Percentiles rank a stretch among this genome's conserved stretches.
phyloP scores from a whole-genome alignment of 345 rosid species.

The Noccaea caerulescens region DNA sequence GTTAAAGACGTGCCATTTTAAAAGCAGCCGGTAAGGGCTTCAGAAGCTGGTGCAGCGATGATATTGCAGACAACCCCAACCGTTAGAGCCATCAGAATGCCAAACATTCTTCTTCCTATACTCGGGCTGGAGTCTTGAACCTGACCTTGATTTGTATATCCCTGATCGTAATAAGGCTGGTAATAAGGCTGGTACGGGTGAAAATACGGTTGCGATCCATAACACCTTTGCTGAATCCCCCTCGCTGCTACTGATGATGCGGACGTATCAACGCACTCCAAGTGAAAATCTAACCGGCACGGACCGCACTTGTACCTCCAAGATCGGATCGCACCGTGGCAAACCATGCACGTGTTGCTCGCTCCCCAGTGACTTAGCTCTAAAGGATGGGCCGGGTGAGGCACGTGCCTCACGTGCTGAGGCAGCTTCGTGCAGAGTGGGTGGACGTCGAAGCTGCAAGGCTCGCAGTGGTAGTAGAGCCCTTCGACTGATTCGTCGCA shows the following conservation, averaged over 20 bases:
- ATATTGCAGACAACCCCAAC: conserved; percentile 27
- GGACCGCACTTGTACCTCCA: conserved; percentile 50
- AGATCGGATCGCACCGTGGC: conserved; percentile 24
- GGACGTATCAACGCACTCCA: conserved; percentile 39
- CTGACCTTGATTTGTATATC: conserved; percentile 30
- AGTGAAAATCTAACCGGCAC: conserved; percentile 45
- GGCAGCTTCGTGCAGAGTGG: conserved; percentile 46
- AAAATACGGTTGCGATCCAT: conserved; percentile 6
- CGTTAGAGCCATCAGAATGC: conserved; percentile 10
- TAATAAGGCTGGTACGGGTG: conserved; percentile 29
- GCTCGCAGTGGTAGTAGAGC: conserved; percentile 43
- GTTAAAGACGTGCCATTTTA: conserved; percentile 23
- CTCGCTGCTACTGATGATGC: conserved; percentile 5
- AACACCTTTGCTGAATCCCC: conserved; percentile 2
- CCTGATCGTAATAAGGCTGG: background rate
- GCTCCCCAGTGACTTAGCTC: conserved; percentile 39
- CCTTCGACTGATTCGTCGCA: conserved; percentile 42
- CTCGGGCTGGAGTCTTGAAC: background rate
- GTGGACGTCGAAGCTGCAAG: conserved; percentile 48
- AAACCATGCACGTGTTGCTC: conserved; percentile 39
- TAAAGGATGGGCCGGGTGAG: conserved; percentile 39
- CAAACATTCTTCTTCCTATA: conserved; percentile 22
- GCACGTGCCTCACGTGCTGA: conserved; percentile 30
- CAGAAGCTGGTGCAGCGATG: background rate
- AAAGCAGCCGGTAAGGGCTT: background rate